phyloP scores from a whole-genome alignment of 2,329 filamentous ascomycete species.

The Nemania serpens region DNA sequence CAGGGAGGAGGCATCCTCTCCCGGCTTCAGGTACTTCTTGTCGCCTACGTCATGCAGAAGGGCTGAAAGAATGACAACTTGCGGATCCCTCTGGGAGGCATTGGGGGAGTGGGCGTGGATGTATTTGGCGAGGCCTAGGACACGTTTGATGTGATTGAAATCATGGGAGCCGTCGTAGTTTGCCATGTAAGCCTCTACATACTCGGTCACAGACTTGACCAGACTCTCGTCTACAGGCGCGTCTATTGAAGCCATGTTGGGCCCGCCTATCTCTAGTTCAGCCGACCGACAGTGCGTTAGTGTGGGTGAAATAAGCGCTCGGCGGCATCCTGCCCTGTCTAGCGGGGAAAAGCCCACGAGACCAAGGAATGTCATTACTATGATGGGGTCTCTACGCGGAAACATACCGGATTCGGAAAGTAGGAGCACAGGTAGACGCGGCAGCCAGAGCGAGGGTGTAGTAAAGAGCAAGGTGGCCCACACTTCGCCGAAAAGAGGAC shows the following conservation, averaged over 20 bases:
- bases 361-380: constrained; percentile 16
- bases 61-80: constrained; percentile 69
- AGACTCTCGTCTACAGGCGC: constrained; percentile 47
- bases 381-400: constrained; percentile 19
- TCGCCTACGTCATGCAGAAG: constrained; percentile 90
- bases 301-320: constrained; percentile 35
- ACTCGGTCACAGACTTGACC: constrained; percentile 60
- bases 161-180: constrained; percentile 86
- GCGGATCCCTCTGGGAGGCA: constrained; percentile 48
- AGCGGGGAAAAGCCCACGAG: constrained; percentile 30
- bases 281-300: constrained; percentile 33
- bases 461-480: constrained; percentile 24
- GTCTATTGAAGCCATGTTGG: constrained; percentile 35
- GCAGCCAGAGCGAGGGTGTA: constrained; percentile 19
- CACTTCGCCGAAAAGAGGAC: constrained; percentile 13
- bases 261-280: constrained; percentile 27
- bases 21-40: constrained; percentile 72
- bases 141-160: constrained; percentile 81
- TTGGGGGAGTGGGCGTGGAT: constrained; percentile 56
- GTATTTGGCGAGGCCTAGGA: constrained; percentile 71
- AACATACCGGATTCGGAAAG: constrained; percentile 23
- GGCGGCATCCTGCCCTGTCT: constrained; percentile 26
- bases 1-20: constrained; percentile 60
- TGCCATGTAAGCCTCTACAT: constrained; percentile 74
- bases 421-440: constrained; percentile 20